phyloP scores from a whole-genome alignment of 345 rosid genomes.

The Laguncularia racemosa region DNA sequence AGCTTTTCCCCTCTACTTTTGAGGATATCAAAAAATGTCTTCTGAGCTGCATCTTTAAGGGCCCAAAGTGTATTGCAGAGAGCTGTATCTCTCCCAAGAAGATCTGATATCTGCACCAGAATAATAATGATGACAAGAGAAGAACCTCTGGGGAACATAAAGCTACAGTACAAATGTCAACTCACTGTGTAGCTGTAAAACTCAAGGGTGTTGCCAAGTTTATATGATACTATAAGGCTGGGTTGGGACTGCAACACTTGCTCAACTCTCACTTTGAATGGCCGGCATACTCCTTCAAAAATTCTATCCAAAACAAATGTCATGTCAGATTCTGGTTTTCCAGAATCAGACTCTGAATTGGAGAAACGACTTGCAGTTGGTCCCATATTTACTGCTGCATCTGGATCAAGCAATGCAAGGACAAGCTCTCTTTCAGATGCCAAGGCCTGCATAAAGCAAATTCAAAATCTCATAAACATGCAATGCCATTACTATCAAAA shows the following conservation, averaged over 20 bases:
- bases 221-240: slow-evolving; percentile 78
- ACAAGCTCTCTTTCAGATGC: slow-evolving; percentile 98
- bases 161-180: slow-evolving; percentile 11
- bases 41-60: slow-evolving; percentile 89
- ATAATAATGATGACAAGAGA: slow-evolving; percentile 1
- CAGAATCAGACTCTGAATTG: slow-evolving; percentile 44
- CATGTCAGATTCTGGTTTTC: slow-evolving; percentile 72
- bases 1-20: slow-evolving; percentile 92
- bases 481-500: slow-evolving; percentile 1
- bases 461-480: slow-evolving; percentile 6
- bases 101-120: slow-evolving; percentile 64
- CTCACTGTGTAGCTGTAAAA: slow-evolving; percentile 93
- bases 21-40: slow-evolving; percentile 85
- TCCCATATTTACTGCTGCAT: slow-evolving; percentile 48
- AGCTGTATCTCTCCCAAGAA: slow-evolving; percentile 85
- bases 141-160: neutral
- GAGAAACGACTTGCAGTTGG: slow-evolving; percentile 38
- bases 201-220: slow-evolving; percentile 84
- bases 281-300: slow-evolving; percentile 98
- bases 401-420: slow-evolving; percentile 75
- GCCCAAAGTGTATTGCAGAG: slow-evolving; percentile 77
- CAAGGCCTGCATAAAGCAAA: slow-evolving; percentile 59
- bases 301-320: slow-evolving; percentile 93
- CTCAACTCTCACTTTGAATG: slow-evolving; percentile 98
- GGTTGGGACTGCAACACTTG: slow-evolving; percentile 98